Evolutionary conservation across 202 grass and related monocot species (phyloP).

Genomic region (Panicum hallii): DNA sequence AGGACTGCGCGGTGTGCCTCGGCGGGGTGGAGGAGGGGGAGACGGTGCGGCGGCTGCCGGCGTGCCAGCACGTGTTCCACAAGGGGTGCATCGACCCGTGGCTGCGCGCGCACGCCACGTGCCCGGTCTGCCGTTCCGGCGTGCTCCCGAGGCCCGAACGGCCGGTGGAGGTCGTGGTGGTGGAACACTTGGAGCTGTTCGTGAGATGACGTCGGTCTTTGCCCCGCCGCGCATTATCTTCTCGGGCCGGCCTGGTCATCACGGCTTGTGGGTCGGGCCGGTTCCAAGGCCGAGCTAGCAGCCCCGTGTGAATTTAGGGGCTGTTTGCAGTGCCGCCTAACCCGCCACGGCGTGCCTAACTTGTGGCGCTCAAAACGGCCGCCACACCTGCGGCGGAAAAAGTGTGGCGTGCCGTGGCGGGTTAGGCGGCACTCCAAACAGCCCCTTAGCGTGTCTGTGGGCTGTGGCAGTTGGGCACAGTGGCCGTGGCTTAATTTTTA

Average conservation of each 20-base stretch:
- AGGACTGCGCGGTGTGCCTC: slow-evolving; percentile 61
- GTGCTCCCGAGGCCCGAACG: background rate
- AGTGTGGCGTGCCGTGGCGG: too few relatives aligned
- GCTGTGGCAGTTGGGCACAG: too few relatives aligned
- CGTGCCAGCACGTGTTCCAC: slow-evolving; percentile 61
- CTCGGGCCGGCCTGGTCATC: background rate
- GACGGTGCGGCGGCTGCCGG: slow-evolving; percentile 42
- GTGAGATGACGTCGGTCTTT: too few relatives aligned
- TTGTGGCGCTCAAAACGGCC: too few relatives aligned
- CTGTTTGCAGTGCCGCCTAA: too few relatives aligned
- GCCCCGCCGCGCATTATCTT: background rate
- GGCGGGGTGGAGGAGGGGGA: slow-evolving; percentile 49
- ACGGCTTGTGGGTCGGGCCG: background rate
- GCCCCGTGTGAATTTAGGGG: too few relatives aligned
- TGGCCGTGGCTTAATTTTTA: too few relatives aligned
- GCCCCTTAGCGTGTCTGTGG: too few relatives aligned
- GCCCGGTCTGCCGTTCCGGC: slow-evolving; percentile 46
- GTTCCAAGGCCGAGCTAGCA: too few relatives aligned
- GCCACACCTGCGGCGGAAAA: too few relatives aligned
- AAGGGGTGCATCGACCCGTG: slow-evolving; percentile 50
- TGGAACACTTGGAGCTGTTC: background rate
- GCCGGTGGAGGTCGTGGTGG: background rate
- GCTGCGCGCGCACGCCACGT: slow-evolving; percentile 48
- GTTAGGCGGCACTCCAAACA: too few relatives aligned
- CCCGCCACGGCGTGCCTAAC: too few relatives aligned